Conservation (phyloP, 352 stramenopile species). For the Globisporangium emineosum region DNA sequence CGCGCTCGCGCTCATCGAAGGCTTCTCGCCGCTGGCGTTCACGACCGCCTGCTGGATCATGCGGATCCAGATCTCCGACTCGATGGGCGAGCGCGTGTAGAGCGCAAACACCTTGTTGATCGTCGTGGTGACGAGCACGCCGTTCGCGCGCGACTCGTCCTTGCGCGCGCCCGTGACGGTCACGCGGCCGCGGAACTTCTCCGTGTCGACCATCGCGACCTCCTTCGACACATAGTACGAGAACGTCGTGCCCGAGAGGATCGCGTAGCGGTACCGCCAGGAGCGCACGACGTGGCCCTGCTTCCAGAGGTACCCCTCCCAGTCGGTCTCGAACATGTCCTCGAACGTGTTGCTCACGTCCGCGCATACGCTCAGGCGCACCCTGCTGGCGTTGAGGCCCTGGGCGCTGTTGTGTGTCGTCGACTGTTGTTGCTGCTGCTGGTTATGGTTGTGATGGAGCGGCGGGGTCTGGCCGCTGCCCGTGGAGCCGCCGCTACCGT, state of each 20-base stretch:
- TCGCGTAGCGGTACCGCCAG: slow-evolving; percentile 81
- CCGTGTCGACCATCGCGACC: slow-evolving; percentile 69
- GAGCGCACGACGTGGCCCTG: slow-evolving; percentile 84
- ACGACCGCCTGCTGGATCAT: slow-evolving; percentile 80
- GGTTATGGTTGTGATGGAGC: not conserved
- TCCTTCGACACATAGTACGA: slow-evolving; percentile 85
- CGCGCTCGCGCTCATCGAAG: slow-evolving; percentile 48
- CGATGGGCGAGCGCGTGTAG: slow-evolving; percentile 76
- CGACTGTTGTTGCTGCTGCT: slow-evolving; percentile 8
- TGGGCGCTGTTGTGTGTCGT: not conserved
- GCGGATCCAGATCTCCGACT: slow-evolving; percentile 83
- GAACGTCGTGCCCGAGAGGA: slow-evolving; percentile 77
- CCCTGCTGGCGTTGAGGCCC: slow-evolving; percentile 20
- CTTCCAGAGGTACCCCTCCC: slow-evolving; percentile 88
- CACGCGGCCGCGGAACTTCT: slow-evolving; percentile 81
- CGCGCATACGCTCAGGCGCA: slow-evolving; percentile 60
- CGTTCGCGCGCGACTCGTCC: slow-evolving; percentile 64
- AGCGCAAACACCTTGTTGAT: slow-evolving; percentile 87
- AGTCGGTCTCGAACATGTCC: slow-evolving; percentile 85
- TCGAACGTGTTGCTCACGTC: slow-evolving; percentile 74
- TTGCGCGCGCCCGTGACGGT: slow-evolving; percentile 69
- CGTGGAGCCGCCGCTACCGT: slow-evolving; percentile 39
- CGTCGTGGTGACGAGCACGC: slow-evolving; percentile 81
- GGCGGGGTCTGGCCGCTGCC: not conserved
- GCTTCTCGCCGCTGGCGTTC: slow-evolving; percentile 47